Base-by-base conservation (phyloP, 331 rosid genomes). In the Rosa hybrid region DNA sequence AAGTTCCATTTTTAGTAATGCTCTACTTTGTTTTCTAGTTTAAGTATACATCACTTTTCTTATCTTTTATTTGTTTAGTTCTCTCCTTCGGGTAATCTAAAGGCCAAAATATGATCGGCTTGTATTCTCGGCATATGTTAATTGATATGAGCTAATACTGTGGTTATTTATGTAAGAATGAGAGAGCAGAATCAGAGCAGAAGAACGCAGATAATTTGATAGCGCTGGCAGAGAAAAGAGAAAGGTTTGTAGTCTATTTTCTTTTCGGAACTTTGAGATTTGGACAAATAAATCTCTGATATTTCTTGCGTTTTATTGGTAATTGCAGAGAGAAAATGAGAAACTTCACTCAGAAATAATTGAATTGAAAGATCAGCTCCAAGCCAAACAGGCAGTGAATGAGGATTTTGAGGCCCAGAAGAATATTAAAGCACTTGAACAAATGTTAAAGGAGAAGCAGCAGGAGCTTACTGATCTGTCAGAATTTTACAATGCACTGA, bases 111-210 rank as follows among this genome's bases (percentile, higher is more conserved):
- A 25, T 63, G 18, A 12, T 23, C 27, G 68, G 41, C 18, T 23
- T 63, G 34, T 17, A 39, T 39, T 17, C 27, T 39, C 39, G 49
- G 71, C 16, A 72, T 45, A 16, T 34, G 21, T 70, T 23, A 8
- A 30, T 25, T 79, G 10, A n/a, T 20, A 49, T 45, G 73, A 73
- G 42, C 74, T 63, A 46, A 72, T 39, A 49, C 6, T 48, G 8
- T 16, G 30, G 34, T 7, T 72, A 11, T 6, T 4, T 13, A n/a
- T 67, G 42, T 76, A 83, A 94, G 97, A 88, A 85, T 86, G 94
- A 83, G 79, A 90, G 67, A 81, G 94, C 92, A 72, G 86, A 87
- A 57, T 63, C 73, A 78, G 97, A 89, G 85, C 94, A 89, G 80
- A 85, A 83, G 41, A 88, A 84, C 82, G 86, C 86, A 20, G 90